phyloP scores from a whole-genome alignment of 2,329 filamentous ascomycete genomes.

The Beauveria medogensis region DNA sequence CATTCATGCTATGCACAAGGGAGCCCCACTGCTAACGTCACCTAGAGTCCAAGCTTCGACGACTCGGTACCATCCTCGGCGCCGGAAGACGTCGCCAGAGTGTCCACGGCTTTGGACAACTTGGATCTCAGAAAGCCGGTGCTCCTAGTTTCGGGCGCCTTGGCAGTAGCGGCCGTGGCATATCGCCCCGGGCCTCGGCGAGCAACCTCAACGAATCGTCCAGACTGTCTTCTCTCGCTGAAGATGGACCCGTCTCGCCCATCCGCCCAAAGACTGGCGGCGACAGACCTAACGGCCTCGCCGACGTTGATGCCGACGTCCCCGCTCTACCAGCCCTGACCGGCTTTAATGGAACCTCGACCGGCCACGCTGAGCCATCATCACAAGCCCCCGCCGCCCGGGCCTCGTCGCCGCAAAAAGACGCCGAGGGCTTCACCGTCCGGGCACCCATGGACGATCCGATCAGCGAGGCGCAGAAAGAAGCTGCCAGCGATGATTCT shows the following conservation, averaged over 20 bases:
- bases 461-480: slow-evolving; percentile 65
- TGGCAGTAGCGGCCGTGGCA: slow-evolving; percentile 48
- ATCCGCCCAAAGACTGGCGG: slow-evolving; percentile 8
- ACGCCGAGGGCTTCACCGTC: slow-evolving; percentile 71
- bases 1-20: not conserved
- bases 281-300: slow-evolving; percentile 3
- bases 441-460: slow-evolving; percentile 54
- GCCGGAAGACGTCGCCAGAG: slow-evolving; percentile 54
- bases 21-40: slow-evolving; percentile 18
- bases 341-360: not conserved
- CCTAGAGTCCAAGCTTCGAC: slow-evolving; percentile 49
- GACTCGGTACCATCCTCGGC: slow-evolving; percentile 60
- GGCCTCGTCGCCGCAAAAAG: slow-evolving; percentile 41
- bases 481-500: slow-evolving; percentile 48
- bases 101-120: slow-evolving; percentile 53
- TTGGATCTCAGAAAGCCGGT: slow-evolving; percentile 45
- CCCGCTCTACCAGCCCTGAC: not conserved
- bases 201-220: slow-evolving; percentile 49
- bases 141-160: slow-evolving; percentile 51
- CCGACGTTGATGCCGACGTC: not conserved
- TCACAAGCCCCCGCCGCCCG: slow-evolving; percentile 32
- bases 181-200: slow-evolving; percentile 52
- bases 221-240: slow-evolving; percentile 48
- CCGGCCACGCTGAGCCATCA: not conserved
- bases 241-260: slow-evolving; percentile 35